Percentiles rank a stretch among this genome's conserved stretches.
Conservation (phyloP, 306 rosid genomes). For the Spatholobus suberectus region DNA sequence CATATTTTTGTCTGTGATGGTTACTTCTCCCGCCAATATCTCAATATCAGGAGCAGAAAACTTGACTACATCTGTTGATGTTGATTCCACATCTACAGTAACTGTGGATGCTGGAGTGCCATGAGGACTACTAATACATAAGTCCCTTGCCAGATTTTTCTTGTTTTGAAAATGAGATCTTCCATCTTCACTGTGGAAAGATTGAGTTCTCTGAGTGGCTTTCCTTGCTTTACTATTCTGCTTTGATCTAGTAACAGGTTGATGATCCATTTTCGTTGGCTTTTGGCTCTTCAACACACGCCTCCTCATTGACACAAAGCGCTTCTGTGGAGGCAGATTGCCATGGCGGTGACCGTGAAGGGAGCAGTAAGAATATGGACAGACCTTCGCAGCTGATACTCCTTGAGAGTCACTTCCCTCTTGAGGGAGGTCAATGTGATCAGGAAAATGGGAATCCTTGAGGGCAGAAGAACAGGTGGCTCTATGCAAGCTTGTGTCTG, state of each 20-base stretch:
- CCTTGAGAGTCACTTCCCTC: conserved; percentile 59
- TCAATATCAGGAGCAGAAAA: conserved; percentile 40
- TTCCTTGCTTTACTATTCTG: conserved; percentile 54
- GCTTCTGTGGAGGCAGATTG: conserved; percentile 67
- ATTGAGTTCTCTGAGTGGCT: conserved; percentile 43
- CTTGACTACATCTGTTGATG: conserved; percentile 12
- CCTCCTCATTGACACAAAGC: conserved; percentile 75
- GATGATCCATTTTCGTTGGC: conserved; percentile 48
- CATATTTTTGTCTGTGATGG: conserved; percentile 28
- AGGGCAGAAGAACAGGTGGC: conserved; percentile 84
- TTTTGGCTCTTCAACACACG: conserved; percentile 59
- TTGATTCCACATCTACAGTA: conserved; percentile 35
- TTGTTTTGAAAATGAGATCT: conserved; percentile 25
- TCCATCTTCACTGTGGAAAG: conserved; percentile 36
- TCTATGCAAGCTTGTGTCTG: conserved; percentile 57
- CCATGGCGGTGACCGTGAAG: conserved; percentile 80
- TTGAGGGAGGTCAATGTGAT: conserved; percentile 42
- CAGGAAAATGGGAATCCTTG: conserved; percentile 71
- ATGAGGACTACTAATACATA: conserved; percentile 17
- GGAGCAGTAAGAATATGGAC: conserved; percentile 81
- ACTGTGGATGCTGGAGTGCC: conserved; percentile 19
- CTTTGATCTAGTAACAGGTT: conserved; percentile 40
- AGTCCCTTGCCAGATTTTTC: conserved; percentile 38
- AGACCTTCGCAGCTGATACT: conserved; percentile 50
- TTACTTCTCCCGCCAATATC: conserved; percentile 39